Conservation (phyloP, 2,329 filamentous ascomycete species). For the Diplodia mutila region DNA sequence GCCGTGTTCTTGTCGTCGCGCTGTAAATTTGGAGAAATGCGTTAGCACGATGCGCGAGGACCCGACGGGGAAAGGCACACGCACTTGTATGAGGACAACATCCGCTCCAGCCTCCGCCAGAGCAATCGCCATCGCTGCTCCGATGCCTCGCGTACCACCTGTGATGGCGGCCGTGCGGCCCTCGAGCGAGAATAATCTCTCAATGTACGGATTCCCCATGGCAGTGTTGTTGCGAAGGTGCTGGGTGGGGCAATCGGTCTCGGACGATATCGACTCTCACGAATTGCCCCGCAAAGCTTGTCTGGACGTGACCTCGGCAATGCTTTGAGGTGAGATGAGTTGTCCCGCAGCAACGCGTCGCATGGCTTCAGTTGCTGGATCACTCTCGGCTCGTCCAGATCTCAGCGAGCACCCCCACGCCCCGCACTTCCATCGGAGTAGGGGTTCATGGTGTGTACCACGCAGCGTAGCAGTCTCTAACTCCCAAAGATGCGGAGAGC, state of each 20-base stretch:
- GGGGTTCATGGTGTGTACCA: too few relatives aligned
- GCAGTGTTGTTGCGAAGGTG: not conserved
- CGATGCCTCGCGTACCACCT: conserved; percentile 55
- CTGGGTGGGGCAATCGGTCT: not conserved
- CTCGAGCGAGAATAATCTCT: conserved; percentile 53
- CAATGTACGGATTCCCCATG: conserved; percentile 32
- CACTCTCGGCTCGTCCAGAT: too few relatives aligned
- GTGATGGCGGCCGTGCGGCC: conserved; percentile 55
- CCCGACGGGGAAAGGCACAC: not conserved
- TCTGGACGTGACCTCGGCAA: not conserved
- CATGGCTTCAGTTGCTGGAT: not conserved
- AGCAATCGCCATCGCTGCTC: conserved; percentile 55
- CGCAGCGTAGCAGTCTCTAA: too few relatives aligned
- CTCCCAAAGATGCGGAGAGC: too few relatives aligned
- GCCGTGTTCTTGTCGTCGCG: not conserved
- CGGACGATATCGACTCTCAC: not conserved
- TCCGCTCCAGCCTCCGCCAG: conserved; percentile 56
- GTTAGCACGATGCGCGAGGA: not conserved
- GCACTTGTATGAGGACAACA: conserved; percentile 52
- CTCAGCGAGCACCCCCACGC: too few relatives aligned
- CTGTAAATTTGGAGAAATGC: not conserved
- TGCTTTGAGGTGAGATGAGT: not conserved
- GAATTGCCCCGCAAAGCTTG: not conserved
- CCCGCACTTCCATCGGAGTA: too few relatives aligned
- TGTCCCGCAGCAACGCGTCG: too few relatives aligned